Percentiles rank a stretch among this genome's conserved stretches.
phyloP scores from a whole-genome alignment of 2,329 filamentous ascomycete genomes.

The Xylariomycetidae sp. region DNA sequence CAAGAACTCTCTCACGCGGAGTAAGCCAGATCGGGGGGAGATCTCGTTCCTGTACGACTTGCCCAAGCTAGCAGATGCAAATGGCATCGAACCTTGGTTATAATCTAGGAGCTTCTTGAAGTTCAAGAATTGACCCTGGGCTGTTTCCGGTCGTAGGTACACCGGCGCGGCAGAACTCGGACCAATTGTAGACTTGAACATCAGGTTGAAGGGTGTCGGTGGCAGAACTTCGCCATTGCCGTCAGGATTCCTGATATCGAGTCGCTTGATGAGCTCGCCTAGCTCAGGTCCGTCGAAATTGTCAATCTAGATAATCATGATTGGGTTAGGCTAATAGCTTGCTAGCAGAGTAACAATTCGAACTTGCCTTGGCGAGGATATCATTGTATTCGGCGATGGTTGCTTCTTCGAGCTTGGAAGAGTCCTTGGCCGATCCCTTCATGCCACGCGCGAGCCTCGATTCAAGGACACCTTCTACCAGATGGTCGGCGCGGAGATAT shows the following conservation, averaged over 20 bases:
- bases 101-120: conserved; percentile 91
- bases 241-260: conserved; percentile 82
- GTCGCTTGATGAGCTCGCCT: conserved; percentile 82
- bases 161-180: conserved; percentile 83
- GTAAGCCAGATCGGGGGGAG: conserved; percentile 82
- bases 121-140: conserved; percentile 96
- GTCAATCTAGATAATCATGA: too few relatives aligned
- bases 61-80: conserved; percentile 94
- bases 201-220: conserved; percentile 93
- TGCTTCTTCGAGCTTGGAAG: conserved; percentile 80
- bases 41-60: conserved; percentile 99
- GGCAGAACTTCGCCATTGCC: conserved; percentile 72
- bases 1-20: conserved; percentile 93
- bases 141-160: conserved; percentile 89
- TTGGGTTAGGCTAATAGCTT: too few relatives aligned
- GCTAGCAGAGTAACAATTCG: too few relatives aligned
- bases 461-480: conserved; percentile 93
- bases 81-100: conserved; percentile 93
- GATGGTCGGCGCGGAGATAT: conserved; percentile 91
- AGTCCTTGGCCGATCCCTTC: conserved; percentile 53
- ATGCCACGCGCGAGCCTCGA: conserved; percentile 83
- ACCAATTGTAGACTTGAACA: conserved; percentile 96
- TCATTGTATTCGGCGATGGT: conserved; percentile 88
- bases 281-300: conserved; percentile 89
- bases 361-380: conserved; percentile 77